Evolutionary conservation across 371 early-diverging fungal genomes (phyloP), one percentile per base, ranked within the genome.

Genomic region (Chytridium lagenaria): DNA sequence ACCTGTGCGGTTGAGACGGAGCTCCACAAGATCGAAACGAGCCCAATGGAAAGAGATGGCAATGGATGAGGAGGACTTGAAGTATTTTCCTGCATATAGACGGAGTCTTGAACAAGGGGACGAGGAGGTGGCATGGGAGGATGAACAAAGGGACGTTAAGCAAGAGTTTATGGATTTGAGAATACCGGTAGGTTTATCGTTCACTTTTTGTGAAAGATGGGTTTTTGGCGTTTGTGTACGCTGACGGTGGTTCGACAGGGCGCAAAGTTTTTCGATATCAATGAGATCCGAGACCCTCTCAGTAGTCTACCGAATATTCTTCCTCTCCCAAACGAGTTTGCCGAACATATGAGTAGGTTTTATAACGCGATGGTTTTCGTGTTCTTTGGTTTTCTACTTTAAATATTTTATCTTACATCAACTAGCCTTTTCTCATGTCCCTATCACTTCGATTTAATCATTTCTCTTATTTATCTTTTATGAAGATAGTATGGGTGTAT

Each of bases 181-280:
- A 30, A 40, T 66, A 40, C 44, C 39, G 37, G 66, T 66, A 40
- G 2, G 38, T 63, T 16, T 19, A 19, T 10, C 12, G 12, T 31
- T 52, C 26, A 44, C 12, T 44, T 7, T 44, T 19, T 12, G 44
- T 19, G 12, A 19, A 7, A 44, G 7, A 19, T 44, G 44, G 19
- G 7, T 44, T 44, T 44, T 44, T 44, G 44, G 12, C 44, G 19
- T 19, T 7, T 55, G 16, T 10, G 23, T 30, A 5, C 26, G 57
- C 10, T 7, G 57, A n/a, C n/a, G n/a, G n/a, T n/a, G n/a, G n/a
- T n/a, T n/a, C n/a, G n/a, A n/a, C n/a, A 81, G 77, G 69, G 63
- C 19, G 78, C 83, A 23, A 51, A 63, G 36, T 83, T 76, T 52
- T 75, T 80, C 34, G 81, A 80, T 59, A 37, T 83, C 15, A 77